Evolutionary conservation across 495 filamentous ascomycete species (phyloP).

Genomic region (Aspergillus panamensis): DNA sequence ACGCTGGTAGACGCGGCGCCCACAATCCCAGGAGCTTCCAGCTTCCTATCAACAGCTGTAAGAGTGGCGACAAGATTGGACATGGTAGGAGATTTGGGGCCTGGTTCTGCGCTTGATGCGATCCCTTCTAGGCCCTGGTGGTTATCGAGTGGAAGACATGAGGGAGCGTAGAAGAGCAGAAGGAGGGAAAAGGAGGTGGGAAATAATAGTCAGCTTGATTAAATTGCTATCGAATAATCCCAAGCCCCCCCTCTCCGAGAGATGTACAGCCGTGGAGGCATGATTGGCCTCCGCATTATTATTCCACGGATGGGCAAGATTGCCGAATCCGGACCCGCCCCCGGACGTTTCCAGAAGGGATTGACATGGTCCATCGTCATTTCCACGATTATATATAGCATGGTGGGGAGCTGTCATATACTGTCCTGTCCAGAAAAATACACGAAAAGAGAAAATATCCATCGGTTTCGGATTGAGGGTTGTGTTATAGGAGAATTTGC

Average conservation of each 20-base stretch:
- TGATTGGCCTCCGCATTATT: constrained; percentile 7
- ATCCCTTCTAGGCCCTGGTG: constrained; percentile 15
- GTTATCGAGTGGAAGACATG: background rate
- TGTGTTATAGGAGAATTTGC: background rate
- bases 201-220: background rate
- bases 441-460: background rate
- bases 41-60: constrained; percentile 25
- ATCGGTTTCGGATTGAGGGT: background rate
- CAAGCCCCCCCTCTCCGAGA: constrained; percentile 1
- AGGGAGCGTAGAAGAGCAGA: background rate
- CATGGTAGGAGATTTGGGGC: constrained; percentile 11
- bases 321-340: constrained; percentile 10
- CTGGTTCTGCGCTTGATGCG: background rate
- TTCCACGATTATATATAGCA: background rate
- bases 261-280: background rate
- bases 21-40: constrained; percentile 19
- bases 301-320: constrained; percentile 3
- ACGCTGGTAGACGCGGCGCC: constrained; percentile 10
- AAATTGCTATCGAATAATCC: background rate
- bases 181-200: background rate
- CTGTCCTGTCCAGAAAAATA: background rate
- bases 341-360: constrained; percentile 20
- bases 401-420: constrained; percentile 10
- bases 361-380: constrained; percentile 16
- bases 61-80: constrained; percentile 25